phyloP scores from a whole-genome alignment of 176 grass and related monocot species.

The Thinopyrum elongatum region DNA sequence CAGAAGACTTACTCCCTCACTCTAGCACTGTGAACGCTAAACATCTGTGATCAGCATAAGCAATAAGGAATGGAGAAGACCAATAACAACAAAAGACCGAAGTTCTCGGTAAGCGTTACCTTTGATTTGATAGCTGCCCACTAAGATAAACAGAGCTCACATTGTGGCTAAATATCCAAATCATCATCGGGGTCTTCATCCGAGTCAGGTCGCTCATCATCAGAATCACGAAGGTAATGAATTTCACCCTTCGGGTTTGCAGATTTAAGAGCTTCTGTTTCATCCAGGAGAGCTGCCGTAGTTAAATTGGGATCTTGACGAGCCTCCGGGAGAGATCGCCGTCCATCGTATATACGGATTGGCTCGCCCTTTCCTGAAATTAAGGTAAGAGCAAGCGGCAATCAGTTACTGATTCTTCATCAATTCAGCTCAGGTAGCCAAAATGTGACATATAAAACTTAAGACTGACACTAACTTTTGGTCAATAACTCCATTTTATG shows the following conservation, averaged over 20 bases:
- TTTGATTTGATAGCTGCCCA: not conserved
- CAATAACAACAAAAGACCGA: not conserved
- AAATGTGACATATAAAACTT: conserved; percentile 2
- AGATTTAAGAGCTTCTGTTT: conserved; percentile 31
- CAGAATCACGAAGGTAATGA: conserved; percentile 90
- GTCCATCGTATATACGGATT: conserved; percentile 80
- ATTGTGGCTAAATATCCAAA: conserved; percentile 64
- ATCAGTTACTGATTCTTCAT: conserved; percentile 10
- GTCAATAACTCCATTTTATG: not conserved
- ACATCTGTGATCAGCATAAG: not conserved
- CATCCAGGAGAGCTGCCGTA: conserved; percentile 27
- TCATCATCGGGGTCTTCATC: conserved; percentile 98
- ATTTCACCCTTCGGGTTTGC: conserved; percentile 70
- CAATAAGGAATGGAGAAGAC: not conserved
- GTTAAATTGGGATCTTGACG: conserved; percentile 24
- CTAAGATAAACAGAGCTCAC: conserved; percentile 1
- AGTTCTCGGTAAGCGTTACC: not conserved
- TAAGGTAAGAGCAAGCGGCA: not conserved
- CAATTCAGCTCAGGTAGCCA: not conserved
- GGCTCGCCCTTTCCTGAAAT: conserved; percentile 67
- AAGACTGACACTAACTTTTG: not conserved
- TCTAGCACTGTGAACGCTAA: not conserved
- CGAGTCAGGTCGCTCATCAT: conserved; percentile 89
- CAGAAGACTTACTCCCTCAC: not conserved
- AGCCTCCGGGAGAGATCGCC: conserved; percentile 54